Base-by-base conservation (phyloP, 306 rosid genomes). In the Vicia villosa region DNA sequence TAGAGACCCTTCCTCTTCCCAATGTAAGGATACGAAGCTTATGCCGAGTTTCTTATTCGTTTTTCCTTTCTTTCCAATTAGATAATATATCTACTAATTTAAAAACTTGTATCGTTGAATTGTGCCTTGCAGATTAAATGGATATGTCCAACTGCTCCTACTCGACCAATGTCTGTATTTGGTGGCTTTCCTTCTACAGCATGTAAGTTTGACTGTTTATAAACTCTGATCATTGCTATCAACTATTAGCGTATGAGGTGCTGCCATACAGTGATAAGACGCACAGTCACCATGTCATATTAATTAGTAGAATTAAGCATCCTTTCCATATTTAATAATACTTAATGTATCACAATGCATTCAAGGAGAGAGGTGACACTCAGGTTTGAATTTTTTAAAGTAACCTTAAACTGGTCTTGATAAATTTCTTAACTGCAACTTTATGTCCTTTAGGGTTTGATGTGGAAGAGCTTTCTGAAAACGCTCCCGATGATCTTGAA, bases 91-190 rank as follows among this genome's bases (percentile, higher is more conserved):
- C 38, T 51, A 64, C 24, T 69, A 24, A 3, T 57, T 37, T 15
- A 45, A 77, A 17, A 28, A 65, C 24, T 68, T 11, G 19, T 47
- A 37, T 32, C 21, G 5, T 55, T 72, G 38, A 70, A 36, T 74
- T 76, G 56, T 69, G 19, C 70, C 79, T 46, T 72, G 81, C 95
- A 94, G 97, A 91, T 94, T 76, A 94, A 94, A 77, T 94, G 99
- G 99, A 94, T 94, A 50, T 94, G 99, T 77, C 99, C 99, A n/a
- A 94, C 97, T 37, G 96, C 99, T 58, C 97, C 99, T 21, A 89
- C 96, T 79, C 96, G 67, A 77, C 96, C 99, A 71, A 71, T 94
- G 63, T 13, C 84, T 41, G 26, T 84, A 51, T 91, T 94, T 73
- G 99, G 97, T 36, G 99, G 99, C 74, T 91, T 91, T 86, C 97